Percentiles rank a stretch among this genome's conserved stretches.
Evolutionary conservation across 768 basidiomycete species (phyloP).

Genomic region (Crepidotus variabilis): DNA sequence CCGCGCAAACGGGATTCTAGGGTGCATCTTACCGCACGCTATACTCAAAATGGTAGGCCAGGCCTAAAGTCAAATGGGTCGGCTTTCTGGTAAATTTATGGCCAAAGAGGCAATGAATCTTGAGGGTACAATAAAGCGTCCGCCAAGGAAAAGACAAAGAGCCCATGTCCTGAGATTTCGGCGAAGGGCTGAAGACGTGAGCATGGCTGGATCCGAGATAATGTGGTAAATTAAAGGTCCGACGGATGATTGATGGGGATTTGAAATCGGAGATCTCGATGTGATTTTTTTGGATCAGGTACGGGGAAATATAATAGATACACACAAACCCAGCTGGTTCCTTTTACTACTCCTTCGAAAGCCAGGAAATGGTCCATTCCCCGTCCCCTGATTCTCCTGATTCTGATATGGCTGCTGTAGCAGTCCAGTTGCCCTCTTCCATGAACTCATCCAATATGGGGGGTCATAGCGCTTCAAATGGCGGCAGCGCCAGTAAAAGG

Average conservation of each 20-base stretch:
- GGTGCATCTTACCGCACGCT: not conserved
- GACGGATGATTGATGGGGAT: not conserved
- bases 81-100: too few relatives aligned
- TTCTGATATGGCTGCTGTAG: not conserved
- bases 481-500: constrained; percentile 43
- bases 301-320: not conserved
- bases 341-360: constrained; percentile 4
- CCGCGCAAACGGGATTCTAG: not conserved
- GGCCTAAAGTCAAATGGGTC: too few relatives aligned
- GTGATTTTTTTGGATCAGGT: not conserved
- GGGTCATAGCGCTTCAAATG: constrained; percentile 22
- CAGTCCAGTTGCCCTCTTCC: constrained; percentile 26
- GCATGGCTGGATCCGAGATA: not conserved
- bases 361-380: constrained; percentile 10
- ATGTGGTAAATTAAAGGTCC: not conserved
- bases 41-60: too few relatives aligned
- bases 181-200: not conserved
- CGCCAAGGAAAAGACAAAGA: too few relatives aligned
- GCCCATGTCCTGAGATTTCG: constrained; percentile 7
- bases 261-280: not conserved
- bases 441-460: constrained; percentile 1
- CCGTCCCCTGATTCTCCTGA: constrained; percentile 22
- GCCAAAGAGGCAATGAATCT: too few relatives aligned
- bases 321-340: constrained; percentile 3
- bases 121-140: too few relatives aligned